Evolutionary conservation across 2,329 filamentous ascomycete genomes (phyloP).

Genomic region (Colletotrichum tropicicola): DNA sequence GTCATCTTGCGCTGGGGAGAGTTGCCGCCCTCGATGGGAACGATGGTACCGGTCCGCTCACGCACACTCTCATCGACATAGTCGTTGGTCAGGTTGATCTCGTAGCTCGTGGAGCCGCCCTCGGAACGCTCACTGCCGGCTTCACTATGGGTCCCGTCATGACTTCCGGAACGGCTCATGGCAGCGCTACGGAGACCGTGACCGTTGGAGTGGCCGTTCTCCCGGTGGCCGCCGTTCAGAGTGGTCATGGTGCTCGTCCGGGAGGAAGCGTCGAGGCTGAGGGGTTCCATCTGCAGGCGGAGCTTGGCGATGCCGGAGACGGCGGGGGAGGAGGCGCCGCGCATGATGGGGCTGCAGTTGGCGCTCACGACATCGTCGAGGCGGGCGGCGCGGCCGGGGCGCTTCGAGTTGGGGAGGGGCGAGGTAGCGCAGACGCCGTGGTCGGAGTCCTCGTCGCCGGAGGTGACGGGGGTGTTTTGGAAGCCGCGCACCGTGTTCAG

Average conservation of each 20-base stretch:
- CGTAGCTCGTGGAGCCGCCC: constrained; percentile 76
- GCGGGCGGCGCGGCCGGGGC: constrained; percentile 48
- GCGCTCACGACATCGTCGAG: constrained; percentile 68
- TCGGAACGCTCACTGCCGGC: constrained; percentile 71
- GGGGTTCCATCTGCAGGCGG: constrained; percentile 81
- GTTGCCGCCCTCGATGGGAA: constrained; percentile 63
- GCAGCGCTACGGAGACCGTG: constrained; percentile 60
- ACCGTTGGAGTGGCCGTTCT: constrained; percentile 36
- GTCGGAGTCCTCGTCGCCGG: constrained; percentile 68
- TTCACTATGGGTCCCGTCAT: constrained; percentile 63
- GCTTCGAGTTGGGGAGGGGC: constrained; percentile 33
- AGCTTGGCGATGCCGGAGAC: constrained; percentile 83
- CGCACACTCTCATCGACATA: constrained; percentile 77
- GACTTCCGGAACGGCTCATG: constrained; percentile 64
- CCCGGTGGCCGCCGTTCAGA: constrained; percentile 58
- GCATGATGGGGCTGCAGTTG: constrained; percentile 70
- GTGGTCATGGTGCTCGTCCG: constrained; percentile 63
- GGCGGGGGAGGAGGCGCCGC: constrained; percentile 60
- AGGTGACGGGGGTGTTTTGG: constrained; percentile 60
- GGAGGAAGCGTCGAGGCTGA: constrained; percentile 70
- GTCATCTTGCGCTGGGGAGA: constrained; percentile 82
- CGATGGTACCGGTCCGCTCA: constrained; percentile 51
- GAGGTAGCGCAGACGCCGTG: constrained; percentile 40
- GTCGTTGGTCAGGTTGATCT: constrained; percentile 85
- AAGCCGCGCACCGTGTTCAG: constrained; percentile 67